Conservation (phyloP, 164 flowering plant genomes). For the Chimonanthus praecox region DNA sequence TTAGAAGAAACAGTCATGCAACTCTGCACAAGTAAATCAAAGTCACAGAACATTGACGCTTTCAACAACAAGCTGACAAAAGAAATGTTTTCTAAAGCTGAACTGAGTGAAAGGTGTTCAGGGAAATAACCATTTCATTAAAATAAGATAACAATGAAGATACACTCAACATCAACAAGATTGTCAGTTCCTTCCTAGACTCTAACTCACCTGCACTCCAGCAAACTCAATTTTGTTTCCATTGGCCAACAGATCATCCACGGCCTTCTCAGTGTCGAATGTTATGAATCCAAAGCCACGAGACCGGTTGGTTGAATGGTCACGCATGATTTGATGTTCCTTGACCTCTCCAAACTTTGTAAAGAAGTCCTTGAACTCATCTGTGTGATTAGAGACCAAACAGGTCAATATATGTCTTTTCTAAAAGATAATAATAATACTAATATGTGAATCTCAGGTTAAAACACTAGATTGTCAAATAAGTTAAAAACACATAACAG, state of each 20-base stretch:
- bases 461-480: too few relatives aligned
- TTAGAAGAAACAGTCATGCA: neutral
- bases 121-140: neutral
- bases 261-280: conserved; percentile 61
- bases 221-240: conserved; percentile 66
- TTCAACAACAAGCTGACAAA: neutral
- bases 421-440: neutral
- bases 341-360: conserved; percentile 60
- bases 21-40: neutral
- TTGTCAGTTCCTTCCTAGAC: neutral
- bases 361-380: conserved; percentile 81
- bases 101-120: neutral
- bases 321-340: conserved; percentile 84
- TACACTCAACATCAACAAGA: neutral
- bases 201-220: conserved; percentile 57
- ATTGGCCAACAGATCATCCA: conserved; percentile 57
- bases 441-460: neutral
- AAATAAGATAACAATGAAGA: neutral
- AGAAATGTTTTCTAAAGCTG: neutral
- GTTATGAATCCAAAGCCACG: conserved; percentile 89
- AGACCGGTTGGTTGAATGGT: conserved; percentile 69
- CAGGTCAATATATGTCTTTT: neutral
- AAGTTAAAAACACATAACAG: too few relatives aligned
- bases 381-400: conserved; percentile 27
- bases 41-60: neutral